Percentiles rank a stretch among this genome's conserved stretches.
phyloP scores from a whole-genome alignment of 208 protist genomes.

The Balamuthia mandrillaris region DNA sequence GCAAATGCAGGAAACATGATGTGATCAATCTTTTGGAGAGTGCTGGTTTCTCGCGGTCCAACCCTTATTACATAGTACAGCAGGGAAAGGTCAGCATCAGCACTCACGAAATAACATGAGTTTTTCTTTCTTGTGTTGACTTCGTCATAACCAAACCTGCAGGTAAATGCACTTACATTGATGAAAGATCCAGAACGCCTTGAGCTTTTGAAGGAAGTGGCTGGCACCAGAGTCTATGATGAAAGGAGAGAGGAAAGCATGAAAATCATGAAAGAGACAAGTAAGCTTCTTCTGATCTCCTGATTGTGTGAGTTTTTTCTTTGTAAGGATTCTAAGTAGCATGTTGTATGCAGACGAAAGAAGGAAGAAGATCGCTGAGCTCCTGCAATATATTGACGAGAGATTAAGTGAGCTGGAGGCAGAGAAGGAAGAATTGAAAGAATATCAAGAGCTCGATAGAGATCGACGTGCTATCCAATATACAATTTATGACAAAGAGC shows the following conservation, averaged over 20 bases:
- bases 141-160: constrained; percentile 69
- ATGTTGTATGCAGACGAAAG: neutral
- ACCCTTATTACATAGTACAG: constrained; percentile 99
- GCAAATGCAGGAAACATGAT: constrained; percentile 58
- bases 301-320: neutral
- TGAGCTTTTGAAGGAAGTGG: constrained; percentile 96
- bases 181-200: constrained; percentile 93
- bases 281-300: neutral
- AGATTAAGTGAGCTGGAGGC: constrained; percentile 88
- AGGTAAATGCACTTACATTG: constrained; percentile 80
- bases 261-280: constrained; percentile 89
- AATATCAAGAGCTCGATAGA: constrained; percentile 85
- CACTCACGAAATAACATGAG: neutral
- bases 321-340: neutral
- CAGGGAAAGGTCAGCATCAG: constrained; percentile 91
- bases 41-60: constrained; percentile 95
- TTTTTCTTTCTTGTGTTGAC: constrained; percentile 29
- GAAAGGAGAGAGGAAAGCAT: constrained; percentile 85
- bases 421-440: constrained; percentile 89
- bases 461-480: constrained; percentile 87
- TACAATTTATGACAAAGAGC: constrained; percentile 77
- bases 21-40: constrained; percentile 95
- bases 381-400: constrained; percentile 86
- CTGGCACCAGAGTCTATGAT: constrained; percentile 96
- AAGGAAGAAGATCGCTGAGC: constrained; percentile 77